Evolutionary conservation across 2,329 filamentous ascomycete species (phyloP), one percentile per base, ranked within the genome.

Genomic region (Reticulascus tulasneorum): DNA sequence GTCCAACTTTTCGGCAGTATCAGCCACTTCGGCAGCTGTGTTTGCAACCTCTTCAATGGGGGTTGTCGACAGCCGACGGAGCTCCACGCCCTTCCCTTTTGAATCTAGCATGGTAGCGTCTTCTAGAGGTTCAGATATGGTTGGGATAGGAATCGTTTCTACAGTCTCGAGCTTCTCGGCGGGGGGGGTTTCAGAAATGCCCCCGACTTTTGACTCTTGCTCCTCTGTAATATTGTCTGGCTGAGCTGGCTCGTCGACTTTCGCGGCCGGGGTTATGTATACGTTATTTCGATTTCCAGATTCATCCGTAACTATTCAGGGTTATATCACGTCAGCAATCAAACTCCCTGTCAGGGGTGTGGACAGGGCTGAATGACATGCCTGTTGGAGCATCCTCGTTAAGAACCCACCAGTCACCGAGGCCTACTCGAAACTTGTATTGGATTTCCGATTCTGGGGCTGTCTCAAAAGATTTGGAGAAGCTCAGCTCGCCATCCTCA

Each of bases 391-490:
- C 67, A 28, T 64, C 66, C 39, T 86, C 78, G 47, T 88, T 77
- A 29, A 86, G 58, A 17, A 79, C 66, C 83, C 83, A 86, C 77
- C 79, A 85, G 45, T 85, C 74, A 30, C 76, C 77, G 15, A 69
- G 56, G 9, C 82, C 83, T 23, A 84, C 64, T 20, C 82, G 74
- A 48, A 89, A 84, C 59, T 87, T 89, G 70, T 88, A 90, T 50
- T 85, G 79, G 46, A 86, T 77, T 38, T 77, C 71, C 29, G 75
- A 70, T 16, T 73, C 74, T 16, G 73, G 64, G 13, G 75, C 64
- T 7, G 75, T 66, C 23, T 69, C 55, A 28, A 86, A 66, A 1
- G 68, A 59, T 39, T 77, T 77, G 27, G 59, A 66, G 53, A 85
- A 89, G 10, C 71, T 53, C 39, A 77, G 62, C 35, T 80, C 65